A percentile compares a stretch with the other conserved stretches of the same genome.
Conservation (phyloP, 1,284 basidiomycete genomes). For the Kwoniella shivajii region DNA sequence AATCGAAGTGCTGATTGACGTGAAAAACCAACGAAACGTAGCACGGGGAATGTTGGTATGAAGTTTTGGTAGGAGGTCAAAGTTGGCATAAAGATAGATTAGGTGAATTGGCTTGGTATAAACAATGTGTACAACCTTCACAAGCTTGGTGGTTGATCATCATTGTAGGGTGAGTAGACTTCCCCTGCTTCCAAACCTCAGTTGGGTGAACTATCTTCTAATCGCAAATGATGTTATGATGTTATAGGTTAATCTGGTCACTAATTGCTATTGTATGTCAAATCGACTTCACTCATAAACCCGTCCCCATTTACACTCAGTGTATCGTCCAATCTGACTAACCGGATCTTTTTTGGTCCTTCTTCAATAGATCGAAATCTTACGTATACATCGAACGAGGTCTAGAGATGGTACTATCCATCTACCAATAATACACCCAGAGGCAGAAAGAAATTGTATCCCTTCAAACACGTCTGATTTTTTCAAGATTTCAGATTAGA, state of each 20-base stretch:
- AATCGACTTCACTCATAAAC: too few relatives aligned
- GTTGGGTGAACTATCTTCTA: too few relatives aligned
- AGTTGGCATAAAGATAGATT: conserved; percentile 9
- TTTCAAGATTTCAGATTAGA: too few relatives aligned
- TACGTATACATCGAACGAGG: neutral
- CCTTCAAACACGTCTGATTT: too few relatives aligned
- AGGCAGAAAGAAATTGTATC: too few relatives aligned
- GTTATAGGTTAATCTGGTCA: neutral
- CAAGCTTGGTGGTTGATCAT: conserved; percentile 16
- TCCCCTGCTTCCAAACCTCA: neutral
- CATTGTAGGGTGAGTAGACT: conserved; percentile 11
- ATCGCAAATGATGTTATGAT: neutral
- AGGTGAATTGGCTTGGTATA: conserved; percentile 12
- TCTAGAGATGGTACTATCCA: too few relatives aligned
- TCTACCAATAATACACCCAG: neutral
- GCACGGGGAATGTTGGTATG: conserved; percentile 18
- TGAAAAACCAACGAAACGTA: too few relatives aligned
- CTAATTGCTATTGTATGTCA: neutral
- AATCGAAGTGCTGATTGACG: too few relatives aligned
- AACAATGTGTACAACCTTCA: conserved; percentile 8
- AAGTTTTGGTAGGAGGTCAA: conserved; percentile 5
- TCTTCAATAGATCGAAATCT: neutral
- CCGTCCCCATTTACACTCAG: too few relatives aligned
- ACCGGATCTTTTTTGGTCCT: too few relatives aligned
- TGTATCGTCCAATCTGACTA: too few relatives aligned